Evolutionary conservation across 345 rosid genomes (phyloP), one percentile per base, ranked within the genome.

Genomic region (Citrus sp.): DNA sequence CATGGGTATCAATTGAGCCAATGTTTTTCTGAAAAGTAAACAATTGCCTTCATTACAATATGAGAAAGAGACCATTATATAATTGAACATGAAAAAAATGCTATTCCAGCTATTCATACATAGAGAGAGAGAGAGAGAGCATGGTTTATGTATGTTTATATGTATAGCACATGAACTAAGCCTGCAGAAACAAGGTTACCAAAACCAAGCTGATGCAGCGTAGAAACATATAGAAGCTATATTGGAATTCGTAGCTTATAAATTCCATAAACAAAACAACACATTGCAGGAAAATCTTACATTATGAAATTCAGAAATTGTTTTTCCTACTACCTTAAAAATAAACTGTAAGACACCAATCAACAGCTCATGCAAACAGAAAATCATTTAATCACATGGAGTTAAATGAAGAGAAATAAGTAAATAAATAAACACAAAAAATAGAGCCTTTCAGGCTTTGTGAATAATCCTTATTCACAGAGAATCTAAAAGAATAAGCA

Each of bases 1-100:
- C 90, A 72, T 93, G 97, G 62, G 90, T 90, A 78, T 93, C 94
- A 24, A 95, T 81, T 78, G 97, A 91, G 79, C 99, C 99, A 49
- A 95, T 89, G 80, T 93, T 95, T 93, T 95, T 91, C 98, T 95
- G 89, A 22, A 75, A 54, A 74, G 24, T 59, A 84, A 58, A 25
- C 6, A 74, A 77, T 28, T 60, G 73, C 14, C 40, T 54, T 64
- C 55, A 77, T 46, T 74, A 38, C 24, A 18, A 64, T 60, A 79
- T 30, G 4, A 54, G 7, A 46, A 51, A 27, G 9, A n/a, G 18
- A 67, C 12, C 30, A 80, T 70, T 54, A 16, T 18, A 16, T 6
- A 54, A 16, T 54, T 4, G 7, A 16, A 54, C 18, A 54, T 54
- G 58, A 54, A 54, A 54, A 51, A 18, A 51, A 19, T 54, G 51